Conservation (phyloP, 805 yeast genomes). For the Scheffersomyces amazonensis region DNA sequence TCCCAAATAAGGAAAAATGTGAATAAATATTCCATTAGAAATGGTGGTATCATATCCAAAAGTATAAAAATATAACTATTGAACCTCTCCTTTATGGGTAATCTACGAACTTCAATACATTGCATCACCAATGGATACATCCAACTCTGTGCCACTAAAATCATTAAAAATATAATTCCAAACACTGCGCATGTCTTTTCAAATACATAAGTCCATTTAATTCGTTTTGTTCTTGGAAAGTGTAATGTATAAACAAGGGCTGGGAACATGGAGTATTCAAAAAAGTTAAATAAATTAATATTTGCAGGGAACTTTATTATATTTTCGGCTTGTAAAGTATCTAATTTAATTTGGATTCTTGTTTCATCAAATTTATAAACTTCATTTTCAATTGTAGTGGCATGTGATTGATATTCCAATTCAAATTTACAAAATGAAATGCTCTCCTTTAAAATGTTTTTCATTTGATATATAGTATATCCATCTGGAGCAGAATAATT, state of each 20-base stretch:
- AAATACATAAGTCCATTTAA: constrained; percentile 67
- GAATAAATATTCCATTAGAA: constrained; percentile 69
- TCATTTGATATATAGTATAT: constrained; percentile 21
- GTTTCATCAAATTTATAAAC: constrained; percentile 8
- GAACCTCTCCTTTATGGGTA: constrained; percentile 46
- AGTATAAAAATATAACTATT: constrained; percentile 55
- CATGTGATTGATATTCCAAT: constrained; percentile 52
- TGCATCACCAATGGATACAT: constrained; percentile 71
- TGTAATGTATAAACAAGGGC: constrained; percentile 80
- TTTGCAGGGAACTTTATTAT: constrained; percentile 64
- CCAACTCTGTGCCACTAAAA: constrained; percentile 69
- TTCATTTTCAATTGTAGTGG: constrained; percentile 12
- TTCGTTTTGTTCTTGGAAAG: constrained; percentile 69
- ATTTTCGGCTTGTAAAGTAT: constrained; percentile 8
- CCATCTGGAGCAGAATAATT: constrained; percentile 16
- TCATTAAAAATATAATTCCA: constrained; percentile 83
- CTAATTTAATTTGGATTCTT: constrained; percentile 3
- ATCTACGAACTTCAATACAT: constrained; percentile 51
- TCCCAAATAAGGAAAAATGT: constrained; percentile 95
- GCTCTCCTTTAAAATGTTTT: constrained; percentile 41
- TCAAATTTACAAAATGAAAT: constrained; percentile 72
- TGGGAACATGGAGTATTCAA: constrained; percentile 84
- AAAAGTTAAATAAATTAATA: constrained; percentile 62
- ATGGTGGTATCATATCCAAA: constrained; percentile 76
- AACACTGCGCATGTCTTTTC: constrained; percentile 77